A percentile compares a stretch with the other conserved stretches of the same genome.
These are phyloP conservation scores for Arabidopsis suecica DNA, from an alignment of 345 rosid species.

Conservation along the genomic window DNA sequence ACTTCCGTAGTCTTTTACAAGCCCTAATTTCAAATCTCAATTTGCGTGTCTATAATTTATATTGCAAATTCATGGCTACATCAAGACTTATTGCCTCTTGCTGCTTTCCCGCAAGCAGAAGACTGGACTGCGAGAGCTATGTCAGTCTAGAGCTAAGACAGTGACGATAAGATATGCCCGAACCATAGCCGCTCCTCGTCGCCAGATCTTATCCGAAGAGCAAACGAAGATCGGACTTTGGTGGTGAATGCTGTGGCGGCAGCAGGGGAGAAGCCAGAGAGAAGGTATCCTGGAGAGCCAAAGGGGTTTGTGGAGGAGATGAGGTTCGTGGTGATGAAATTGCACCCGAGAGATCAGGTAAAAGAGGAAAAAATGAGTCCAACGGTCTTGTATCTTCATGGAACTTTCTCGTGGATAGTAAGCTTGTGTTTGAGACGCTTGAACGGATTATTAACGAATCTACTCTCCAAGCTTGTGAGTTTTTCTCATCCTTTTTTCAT, in stretches of 20 bases:
- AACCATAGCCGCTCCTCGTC: background rate
- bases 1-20: background rate
- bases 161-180: background rate
- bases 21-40: background rate
- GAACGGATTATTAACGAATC: slow-evolving; percentile 65
- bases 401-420: slow-evolving; percentile 66
- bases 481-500: background rate
- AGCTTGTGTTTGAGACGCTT: slow-evolving; percentile 79
- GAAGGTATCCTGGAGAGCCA: slow-evolving; percentile 38
- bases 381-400: slow-evolving; percentile 36
- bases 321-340: slow-evolving; percentile 85
- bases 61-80: slow-evolving; percentile 15
- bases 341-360: slow-evolving; percentile 76
- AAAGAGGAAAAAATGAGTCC: slow-evolving; percentile 69
- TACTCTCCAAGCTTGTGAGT: slow-evolving; percentile 66
- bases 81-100: background rate
- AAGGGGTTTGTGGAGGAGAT: slow-evolving; percentile 95
- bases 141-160: background rate
- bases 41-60: background rate
- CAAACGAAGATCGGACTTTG: slow-evolving; percentile 24
- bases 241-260: background rate
- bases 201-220: background rate
- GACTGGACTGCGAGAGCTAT: background rate
- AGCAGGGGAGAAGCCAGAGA: background rate
- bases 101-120: background rate